Evolutionary conservation across 179 eudicot species (phyloP), one percentile per base, ranked within the genome.

Genomic region (Spinacia oleracea): DNA sequence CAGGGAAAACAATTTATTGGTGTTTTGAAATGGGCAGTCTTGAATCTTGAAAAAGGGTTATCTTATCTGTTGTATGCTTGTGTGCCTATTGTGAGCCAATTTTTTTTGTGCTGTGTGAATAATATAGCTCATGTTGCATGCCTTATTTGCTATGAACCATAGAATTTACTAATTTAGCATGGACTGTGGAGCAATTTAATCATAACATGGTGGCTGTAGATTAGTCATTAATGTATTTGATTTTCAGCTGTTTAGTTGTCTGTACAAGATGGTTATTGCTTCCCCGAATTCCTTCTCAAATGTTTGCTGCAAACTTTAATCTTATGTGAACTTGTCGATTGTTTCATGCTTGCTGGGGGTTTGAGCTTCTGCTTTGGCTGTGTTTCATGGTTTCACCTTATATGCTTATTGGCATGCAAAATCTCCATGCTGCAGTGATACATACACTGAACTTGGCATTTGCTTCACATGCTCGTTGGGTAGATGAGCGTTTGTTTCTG

Each of bases 1-100:
- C 34, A 21, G 50, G 34, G 25, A 20, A 12, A 43, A 42, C 9
- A 9, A 23, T 51, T 31, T 9, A 10, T 50, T 38, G 40, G 27
- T 23, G 0, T 50, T 27, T 43, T 34, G 53, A 18, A 27, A 42
- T 68, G 38, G 46, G 64, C 23, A 29, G 56, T 56, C 40, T 58
- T 15, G 35, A 34, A 67, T 69, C 25, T 21, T 20, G 20, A 48
- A 25, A 60, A 40, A 29, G 40, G 38, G n/a, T n/a, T n/a, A n/a
- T n/a, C n/a, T 80, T 70, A 38, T 15, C 1, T 59, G 45, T 25
- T 56, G 29, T 25, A 63, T 71, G 53, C 59, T 71, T 71, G 46
- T 15, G 11, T 16, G 7, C 50, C 14, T 48, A 20, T 27, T 9
- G 0, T n/a, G 56, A 72, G 10, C 15, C 6, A 58, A 1, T 42